These are phyloP conservation scores for Arthrobotrys sinensis DNA, from an alignment of 2,329 filamentous ascomycete species.

Conservation along the genomic window DNA sequence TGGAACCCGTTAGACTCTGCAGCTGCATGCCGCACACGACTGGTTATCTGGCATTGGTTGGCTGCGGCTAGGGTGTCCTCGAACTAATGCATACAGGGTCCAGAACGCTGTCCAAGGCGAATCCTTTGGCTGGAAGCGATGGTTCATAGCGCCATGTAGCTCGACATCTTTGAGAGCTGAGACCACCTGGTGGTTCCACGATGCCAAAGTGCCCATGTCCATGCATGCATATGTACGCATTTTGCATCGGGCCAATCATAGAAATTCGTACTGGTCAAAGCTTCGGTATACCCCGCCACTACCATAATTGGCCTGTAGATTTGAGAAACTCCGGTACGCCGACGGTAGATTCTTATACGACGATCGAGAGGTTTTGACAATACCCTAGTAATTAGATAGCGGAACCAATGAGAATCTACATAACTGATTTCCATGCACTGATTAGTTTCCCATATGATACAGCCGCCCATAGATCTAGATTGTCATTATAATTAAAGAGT, in stretches of 20 bases:
- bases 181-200: neutral
- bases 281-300: neutral
- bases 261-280: neutral
- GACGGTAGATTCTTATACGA: too few relatives aligned
- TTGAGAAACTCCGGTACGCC: too few relatives aligned
- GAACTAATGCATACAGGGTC: constrained; percentile 4
- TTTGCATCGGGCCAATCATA: neutral
- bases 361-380: too few relatives aligned
- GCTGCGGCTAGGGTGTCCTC: neutral
- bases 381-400: too few relatives aligned
- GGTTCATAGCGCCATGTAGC: too few relatives aligned
- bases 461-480: too few relatives aligned
- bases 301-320: neutral
- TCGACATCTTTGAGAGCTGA: neutral
- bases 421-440: too few relatives aligned
- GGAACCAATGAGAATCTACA: too few relatives aligned
- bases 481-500: too few relatives aligned
- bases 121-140: constrained; percentile 1
- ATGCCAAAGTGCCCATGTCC: neutral
- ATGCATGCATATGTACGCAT: constrained; percentile 9
- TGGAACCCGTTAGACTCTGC: neutral
- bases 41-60: neutral
- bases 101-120: constrained; percentile 3
- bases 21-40: neutral
- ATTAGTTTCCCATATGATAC: too few relatives aligned